Evolutionary conservation across 2,329 filamentous ascomycete genomes (phyloP).

Genomic region (Ophiocordyceps camponoti-floridani): DNA sequence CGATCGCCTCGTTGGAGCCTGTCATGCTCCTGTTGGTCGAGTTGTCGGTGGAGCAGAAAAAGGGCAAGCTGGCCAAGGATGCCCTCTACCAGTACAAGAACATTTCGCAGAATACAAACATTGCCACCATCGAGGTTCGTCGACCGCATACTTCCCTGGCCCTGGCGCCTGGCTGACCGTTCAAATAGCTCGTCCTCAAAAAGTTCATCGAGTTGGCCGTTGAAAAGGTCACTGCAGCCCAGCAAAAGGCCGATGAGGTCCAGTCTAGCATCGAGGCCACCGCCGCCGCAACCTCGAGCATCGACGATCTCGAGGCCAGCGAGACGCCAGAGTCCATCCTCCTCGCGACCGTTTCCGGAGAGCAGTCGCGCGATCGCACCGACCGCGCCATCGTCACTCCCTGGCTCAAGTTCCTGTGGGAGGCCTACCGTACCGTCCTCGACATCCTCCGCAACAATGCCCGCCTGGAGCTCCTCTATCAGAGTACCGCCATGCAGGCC

Average conservation of each 20-base stretch:
- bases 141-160: no score
- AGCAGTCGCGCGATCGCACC: slow-evolving; percentile 92
- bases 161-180: no score
- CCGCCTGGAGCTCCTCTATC: slow-evolving; percentile 91
- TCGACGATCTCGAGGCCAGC: slow-evolving; percentile 90
- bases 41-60: slow-evolving; percentile 90
- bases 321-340: slow-evolving; percentile 98
- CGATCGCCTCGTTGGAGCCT: slow-evolving; percentile 88
- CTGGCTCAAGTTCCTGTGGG: slow-evolving; percentile 99
- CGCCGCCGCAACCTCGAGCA: slow-evolving; percentile 36
- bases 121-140: slow-evolving; percentile 82
- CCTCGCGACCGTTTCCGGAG: slow-evolving; percentile 90
- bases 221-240: slow-evolving; percentile 87
- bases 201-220: slow-evolving; percentile 96
- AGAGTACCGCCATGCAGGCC: slow-evolving; percentile 92
- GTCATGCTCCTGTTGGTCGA: slow-evolving; percentile 97
- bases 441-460: slow-evolving; percentile 99
- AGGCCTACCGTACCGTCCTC: slow-evolving; percentile 94
- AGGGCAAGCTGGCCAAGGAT: slow-evolving; percentile 97
- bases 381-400: slow-evolving; percentile 96
- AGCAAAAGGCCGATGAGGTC: slow-evolving; percentile 89
- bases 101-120: slow-evolving; percentile 97
- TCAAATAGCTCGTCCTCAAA: slow-evolving; percentile 70
- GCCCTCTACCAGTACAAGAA: slow-evolving; percentile 99
- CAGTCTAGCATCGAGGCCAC: slow-evolving; percentile 72